These are phyloP conservation scores for Choricystis sp. DNA, from an alignment of 139 green algal genomes.

Conservation along the genomic window DNA sequence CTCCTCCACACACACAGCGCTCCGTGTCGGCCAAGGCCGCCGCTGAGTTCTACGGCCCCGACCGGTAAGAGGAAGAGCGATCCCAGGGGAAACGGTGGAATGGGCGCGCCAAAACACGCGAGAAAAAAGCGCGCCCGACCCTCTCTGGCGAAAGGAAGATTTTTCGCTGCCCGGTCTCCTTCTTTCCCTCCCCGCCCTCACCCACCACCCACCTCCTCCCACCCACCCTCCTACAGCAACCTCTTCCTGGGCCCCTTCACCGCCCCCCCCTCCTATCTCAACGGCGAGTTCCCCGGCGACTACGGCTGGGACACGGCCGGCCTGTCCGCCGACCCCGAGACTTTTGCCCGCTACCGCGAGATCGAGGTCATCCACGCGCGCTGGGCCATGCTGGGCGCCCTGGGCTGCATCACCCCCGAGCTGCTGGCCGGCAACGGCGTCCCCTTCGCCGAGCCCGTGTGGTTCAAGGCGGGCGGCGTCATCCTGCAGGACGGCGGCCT, in stretches of 20 bases:
- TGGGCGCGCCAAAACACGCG: too few species aligned
- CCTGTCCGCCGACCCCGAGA: conserved; percentile 84
- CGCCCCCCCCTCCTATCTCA: conserved; percentile 41
- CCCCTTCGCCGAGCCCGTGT: conserved; percentile 43
- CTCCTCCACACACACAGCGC: not conserved
- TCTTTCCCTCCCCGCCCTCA: not conserved
- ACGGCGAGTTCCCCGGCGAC: conserved; percentile 78
- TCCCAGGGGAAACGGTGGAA: too few species aligned
- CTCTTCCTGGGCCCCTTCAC: not conserved
- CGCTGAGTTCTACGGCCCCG: conserved; percentile 1
- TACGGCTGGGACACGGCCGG: conserved; percentile 91
- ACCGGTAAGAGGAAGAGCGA: conserved; percentile 1
- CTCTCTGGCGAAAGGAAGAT: too few species aligned
- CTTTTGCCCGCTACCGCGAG: conserved; percentile 76
- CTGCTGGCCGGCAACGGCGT: conserved; percentile 36
- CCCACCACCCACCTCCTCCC: not conserved
- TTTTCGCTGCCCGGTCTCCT: too few species aligned
- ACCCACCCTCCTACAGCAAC: not conserved
- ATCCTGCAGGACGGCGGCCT: conserved; percentile 69
- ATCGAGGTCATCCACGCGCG: conserved; percentile 92
- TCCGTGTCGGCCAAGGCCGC: not conserved
- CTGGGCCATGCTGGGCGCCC: conserved; percentile 91
- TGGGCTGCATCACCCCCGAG: conserved; percentile 56
- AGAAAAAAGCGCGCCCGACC: too few species aligned
- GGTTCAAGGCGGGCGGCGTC: conserved; percentile 79